Percentiles rank a stretch among this genome's conserved stretches.
These are phyloP conservation scores for Pugionium dolabratum DNA, from an alignment of 345 rosid species.

Conservation along the genomic window DNA sequence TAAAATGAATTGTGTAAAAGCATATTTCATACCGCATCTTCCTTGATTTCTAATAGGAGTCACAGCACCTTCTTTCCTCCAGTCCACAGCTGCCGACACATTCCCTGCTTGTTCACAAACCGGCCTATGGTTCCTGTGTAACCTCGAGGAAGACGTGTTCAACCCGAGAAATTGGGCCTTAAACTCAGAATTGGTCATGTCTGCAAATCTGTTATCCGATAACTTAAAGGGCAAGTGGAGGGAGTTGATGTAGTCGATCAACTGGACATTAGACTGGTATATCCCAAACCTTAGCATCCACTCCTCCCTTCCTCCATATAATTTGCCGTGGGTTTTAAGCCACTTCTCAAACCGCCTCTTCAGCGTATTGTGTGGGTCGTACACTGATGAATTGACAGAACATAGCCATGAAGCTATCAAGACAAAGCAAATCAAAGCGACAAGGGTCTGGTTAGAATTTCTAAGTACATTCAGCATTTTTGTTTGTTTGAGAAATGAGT, in stretches of 20 bases:
- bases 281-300: constrained; percentile 59
- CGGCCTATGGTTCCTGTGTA: constrained; percentile 10
- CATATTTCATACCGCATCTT: constrained; percentile 56
- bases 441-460: constrained; percentile 35
- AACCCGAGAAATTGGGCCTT: constrained; percentile 52
- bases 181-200: constrained; percentile 81
- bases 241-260: constrained; percentile 65
- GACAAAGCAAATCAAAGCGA: constrained; percentile 33
- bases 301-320: constrained; percentile 51
- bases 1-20: constrained; percentile 15
- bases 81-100: constrained; percentile 55
- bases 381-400: constrained; percentile 15
- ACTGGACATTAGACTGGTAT: constrained; percentile 58
- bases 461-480: constrained; percentile 31
- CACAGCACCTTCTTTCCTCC: constrained; percentile 80
- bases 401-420: constrained; percentile 40
- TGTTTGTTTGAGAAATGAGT: constrained; percentile 28
- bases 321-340: constrained; percentile 44
- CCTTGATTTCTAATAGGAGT: constrained; percentile 88
- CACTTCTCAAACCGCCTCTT: constrained; percentile 56
- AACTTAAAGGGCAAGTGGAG: constrained; percentile 60
- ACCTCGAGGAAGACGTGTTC: background rate
- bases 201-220: constrained; percentile 77
- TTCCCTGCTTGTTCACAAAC: background rate
- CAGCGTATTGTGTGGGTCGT: constrained; percentile 40